phyloP scores from a whole-genome alignment of 1,284 basidiomycete genomes.

The Rhodotorula sp. region DNA sequence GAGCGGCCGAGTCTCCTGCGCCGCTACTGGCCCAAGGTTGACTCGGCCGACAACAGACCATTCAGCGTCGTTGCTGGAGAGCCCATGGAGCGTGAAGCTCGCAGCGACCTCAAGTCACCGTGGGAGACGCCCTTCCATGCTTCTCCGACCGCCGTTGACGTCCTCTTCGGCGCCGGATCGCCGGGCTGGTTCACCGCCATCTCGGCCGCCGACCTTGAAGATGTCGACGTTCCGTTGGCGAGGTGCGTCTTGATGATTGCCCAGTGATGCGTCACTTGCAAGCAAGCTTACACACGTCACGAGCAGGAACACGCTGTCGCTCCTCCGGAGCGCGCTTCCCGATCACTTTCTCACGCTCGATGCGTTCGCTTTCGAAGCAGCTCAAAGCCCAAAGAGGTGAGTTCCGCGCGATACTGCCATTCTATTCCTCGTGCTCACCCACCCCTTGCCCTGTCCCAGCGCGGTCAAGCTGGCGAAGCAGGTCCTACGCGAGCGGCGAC shows the following conservation, averaged over 20 bases:
- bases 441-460: constrained; percentile 50
- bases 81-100: constrained; percentile 50
- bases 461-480: constrained; percentile 70
- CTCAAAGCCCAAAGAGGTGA: constrained; percentile 62
- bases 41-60: constrained; percentile 14
- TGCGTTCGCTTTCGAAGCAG: constrained; percentile 61
- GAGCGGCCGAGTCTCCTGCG: constrained; percentile 39
- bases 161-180: constrained; percentile 32
- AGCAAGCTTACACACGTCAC: not conserved
- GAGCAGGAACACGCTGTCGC: constrained; percentile 43
- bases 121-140: constrained; percentile 42
- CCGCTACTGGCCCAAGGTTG: constrained; percentile 42
- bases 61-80: constrained; percentile 50
- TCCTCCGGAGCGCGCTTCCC: constrained; percentile 44
- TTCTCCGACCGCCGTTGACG: constrained; percentile 40
- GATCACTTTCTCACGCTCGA: constrained; percentile 50
- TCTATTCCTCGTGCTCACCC: constrained; percentile 13
- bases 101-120: constrained; percentile 34
- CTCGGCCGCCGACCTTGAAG: constrained; percentile 41
- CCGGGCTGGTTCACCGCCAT: constrained; percentile 50
- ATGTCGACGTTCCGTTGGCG: constrained; percentile 45
- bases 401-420: constrained; percentile 37
- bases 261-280: not conserved
- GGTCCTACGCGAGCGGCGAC: constrained; percentile 62
- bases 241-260: constrained; percentile 36